Evolutionary conservation across 139 green algal genomes (phyloP).

Genomic region (Chlamydomonas asymmetrica): DNA sequence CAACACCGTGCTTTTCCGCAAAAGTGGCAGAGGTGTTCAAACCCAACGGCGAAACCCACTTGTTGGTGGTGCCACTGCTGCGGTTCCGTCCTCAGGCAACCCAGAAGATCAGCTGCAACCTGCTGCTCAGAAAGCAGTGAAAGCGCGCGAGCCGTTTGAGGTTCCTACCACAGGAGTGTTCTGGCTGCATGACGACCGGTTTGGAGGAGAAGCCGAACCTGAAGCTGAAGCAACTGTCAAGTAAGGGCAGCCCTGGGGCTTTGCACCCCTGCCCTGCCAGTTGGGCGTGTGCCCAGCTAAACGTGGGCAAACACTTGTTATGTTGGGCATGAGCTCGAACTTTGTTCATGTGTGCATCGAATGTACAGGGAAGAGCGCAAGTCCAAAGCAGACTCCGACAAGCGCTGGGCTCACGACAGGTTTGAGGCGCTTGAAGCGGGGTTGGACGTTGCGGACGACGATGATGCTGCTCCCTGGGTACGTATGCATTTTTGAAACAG

Average conservation of each 20-base stretch:
- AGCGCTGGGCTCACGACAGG: conserved; percentile 49
- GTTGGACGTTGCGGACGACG: neutral
- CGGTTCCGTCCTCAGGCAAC: too few relatives aligned
- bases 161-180: conserved; percentile 50
- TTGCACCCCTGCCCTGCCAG: too few relatives aligned
- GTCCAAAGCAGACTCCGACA: conserved; percentile 16
- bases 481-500: too few relatives aligned
- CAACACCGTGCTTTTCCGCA: neutral
- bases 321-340: too few relatives aligned
- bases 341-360: neutral
- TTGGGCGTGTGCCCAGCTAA: too few relatives aligned
- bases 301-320: too few relatives aligned
- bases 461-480: neutral
- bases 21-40: neutral
- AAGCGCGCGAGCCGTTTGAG: conserved; percentile 50
- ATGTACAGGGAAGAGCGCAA: conserved; percentile 33
- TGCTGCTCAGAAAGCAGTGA: conserved; percentile 18
- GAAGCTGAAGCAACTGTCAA: conserved; percentile 12
- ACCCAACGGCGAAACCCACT: neutral
- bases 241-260: neutral
- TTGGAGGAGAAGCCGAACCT: conserved; percentile 16
- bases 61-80: too few relatives aligned
- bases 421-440: conserved; percentile 40
- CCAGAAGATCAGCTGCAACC: neutral
- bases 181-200: conserved; percentile 62